Evolutionary conservation across 192 early-diverging fungal species (phyloP).

Genomic region (Coemansia sp.): DNA sequence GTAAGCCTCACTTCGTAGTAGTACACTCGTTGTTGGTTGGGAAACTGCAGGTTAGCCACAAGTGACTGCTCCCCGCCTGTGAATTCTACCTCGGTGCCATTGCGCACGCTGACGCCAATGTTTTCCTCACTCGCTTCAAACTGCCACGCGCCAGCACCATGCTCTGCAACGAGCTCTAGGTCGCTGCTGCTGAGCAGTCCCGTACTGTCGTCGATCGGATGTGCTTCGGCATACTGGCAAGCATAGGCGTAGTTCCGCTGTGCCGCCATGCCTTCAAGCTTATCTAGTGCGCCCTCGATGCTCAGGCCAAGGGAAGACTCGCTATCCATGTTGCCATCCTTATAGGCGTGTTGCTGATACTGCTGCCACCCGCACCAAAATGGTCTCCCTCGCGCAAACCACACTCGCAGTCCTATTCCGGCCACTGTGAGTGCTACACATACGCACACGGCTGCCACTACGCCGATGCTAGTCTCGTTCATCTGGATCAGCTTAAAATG

Average conservation of each 20-base stretch:
- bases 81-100: constrained; percentile 43
- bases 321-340: constrained; percentile 11
- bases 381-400: constrained; percentile 6
- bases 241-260: constrained; percentile 40
- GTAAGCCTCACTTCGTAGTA: constrained; percentile 49
- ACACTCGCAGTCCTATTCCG: constrained; percentile 10
- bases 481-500: neutral
- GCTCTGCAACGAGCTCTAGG: constrained; percentile 37
- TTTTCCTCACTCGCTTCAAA: constrained; percentile 27
- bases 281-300: constrained; percentile 25
- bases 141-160: constrained; percentile 47
- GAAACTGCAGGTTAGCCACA: constrained; percentile 46
- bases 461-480: constrained; percentile 20
- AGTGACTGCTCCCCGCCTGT: constrained; percentile 36
- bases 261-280: constrained; percentile 31
- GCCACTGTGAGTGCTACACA: constrained; percentile 13
- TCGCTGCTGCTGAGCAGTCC: constrained; percentile 29
- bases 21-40: constrained; percentile 51
- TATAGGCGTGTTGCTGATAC: neutral
- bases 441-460: constrained; percentile 25
- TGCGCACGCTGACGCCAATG: constrained; percentile 17
- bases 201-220: constrained; percentile 44
- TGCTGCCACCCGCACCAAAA: constrained; percentile 3
- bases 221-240: constrained; percentile 57
- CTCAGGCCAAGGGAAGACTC: constrained; percentile 28